Evolutionary conservation across 2,329 filamentous ascomycete genomes (phyloP), one percentile per base, ranked within the genome.

Genomic region (Fusarium albidum): DNA sequence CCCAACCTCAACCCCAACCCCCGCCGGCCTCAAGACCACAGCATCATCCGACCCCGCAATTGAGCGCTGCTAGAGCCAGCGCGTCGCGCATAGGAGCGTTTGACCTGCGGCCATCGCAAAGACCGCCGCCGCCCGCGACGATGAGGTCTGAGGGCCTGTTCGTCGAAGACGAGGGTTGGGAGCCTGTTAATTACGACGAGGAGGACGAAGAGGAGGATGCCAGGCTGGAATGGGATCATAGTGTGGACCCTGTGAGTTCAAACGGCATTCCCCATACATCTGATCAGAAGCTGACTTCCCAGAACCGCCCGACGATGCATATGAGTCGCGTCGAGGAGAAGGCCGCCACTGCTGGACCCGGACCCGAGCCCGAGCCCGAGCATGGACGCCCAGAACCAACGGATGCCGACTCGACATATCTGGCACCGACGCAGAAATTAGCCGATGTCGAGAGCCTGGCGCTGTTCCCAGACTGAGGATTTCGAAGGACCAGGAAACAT

Each of bases 131-230:
- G 13, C 78, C 82, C 12, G 78, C 84, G 12, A 85, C 83, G 18
- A 76, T 85, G 39, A 80, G 85, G 52, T 82, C 86, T 1, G 85
- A 91, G 47, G 87, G 86, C 43, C 76, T 93, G 6, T 92, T 93
- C 65, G 81, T 92, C n/a, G 86, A 91, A 26, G 88, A 91, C 18
- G 88, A 91, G 57, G 79, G 82, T 37, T 94, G 90, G 90, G 88
- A 92, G 59, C 89, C 90, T 3, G 79, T 89, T 3, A 81, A 69
- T 38, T 75, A 82, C 25, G 78, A 80, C 4, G 86, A 83, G 17
- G 85, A 87, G 26, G 82, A 87, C 11, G 83, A 84, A 7, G 86
- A 87, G 26, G 83, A 86, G 47, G 82, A 86, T 58, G 85, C 86
- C 42, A 85, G 86, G 63, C 75, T 93, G 37, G 87, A 86, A 31